Base-by-base conservation (phyloP, 305 asterid species). In the Coffea humblotiana region DNA sequence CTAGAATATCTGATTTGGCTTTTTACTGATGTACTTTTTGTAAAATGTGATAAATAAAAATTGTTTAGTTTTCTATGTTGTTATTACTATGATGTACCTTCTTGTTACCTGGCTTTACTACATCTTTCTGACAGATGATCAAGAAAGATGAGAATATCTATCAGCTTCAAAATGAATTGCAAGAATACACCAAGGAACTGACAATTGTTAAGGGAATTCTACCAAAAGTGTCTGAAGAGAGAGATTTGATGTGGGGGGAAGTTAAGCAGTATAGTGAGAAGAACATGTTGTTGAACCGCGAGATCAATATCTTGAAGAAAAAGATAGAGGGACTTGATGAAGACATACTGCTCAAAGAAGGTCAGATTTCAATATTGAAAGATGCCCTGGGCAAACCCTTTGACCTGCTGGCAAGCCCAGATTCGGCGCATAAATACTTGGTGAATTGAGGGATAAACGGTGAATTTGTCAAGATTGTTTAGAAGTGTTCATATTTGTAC, bases 191-290 rank as follows among this genome's bases (percentile, higher is more conserved):
- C 87, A 90, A 88, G 84, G 98, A 94, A 79, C 64, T 92, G 68
- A 86, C 89, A 48, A 83, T 93, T 32, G 84, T 91, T 52, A 88
- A 86, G 86, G 98, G 98, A 72, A 89, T 90, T 82, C 82, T 94
- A 80, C 95, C 98, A 12, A 91, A 94, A 91, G 94, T 96, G 47
- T 84, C 96, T 1, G 92, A 91, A 85, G 99, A 96, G 83, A 91
- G 99, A 87, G 98, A 96, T 80, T 23, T 80, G 83, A 81, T 94
- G 96, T 94, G 98, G 98, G 92, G 90, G 82, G 94, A 93, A 85
- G 94, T 96, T 49, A 94, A 89, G 87, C 88, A 90, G 82, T 87
- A 85, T 21, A 87, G 90, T 4, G 99, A 96, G 91, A 86, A 87
- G 83, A 90, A 90, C 84, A 96, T 93, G 99, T 70, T 94, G 77